A percentile compares a stretch with the other conserved stretches of the same genome.
These are phyloP conservation scores for Moniliophthora roreri DNA, from an alignment of 1,284 basidiomycete species.

Conservation along the genomic window DNA sequence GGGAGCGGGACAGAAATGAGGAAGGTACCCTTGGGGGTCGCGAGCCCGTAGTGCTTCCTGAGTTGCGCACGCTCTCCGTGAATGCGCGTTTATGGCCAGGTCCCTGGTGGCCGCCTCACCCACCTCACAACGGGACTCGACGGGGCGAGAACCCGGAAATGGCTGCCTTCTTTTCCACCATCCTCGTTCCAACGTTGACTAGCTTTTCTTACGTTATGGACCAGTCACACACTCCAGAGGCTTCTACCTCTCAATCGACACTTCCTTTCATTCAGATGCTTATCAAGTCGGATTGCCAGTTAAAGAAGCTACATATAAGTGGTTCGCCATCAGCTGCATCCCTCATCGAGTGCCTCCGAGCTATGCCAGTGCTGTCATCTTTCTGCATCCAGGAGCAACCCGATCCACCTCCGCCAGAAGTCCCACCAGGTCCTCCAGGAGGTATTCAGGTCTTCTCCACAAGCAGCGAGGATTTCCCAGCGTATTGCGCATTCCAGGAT, in stretches of 20 bases:
- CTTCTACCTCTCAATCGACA: too few relatives aligned
- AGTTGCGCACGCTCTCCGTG: too few relatives aligned
- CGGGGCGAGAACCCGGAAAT: too few relatives aligned
- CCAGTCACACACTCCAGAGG: too few relatives aligned
- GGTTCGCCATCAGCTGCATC: background rate
- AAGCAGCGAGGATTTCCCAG: background rate
- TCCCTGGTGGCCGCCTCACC: background rate
- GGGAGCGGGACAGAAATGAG: too few relatives aligned
- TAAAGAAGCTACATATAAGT: constrained; percentile 9
- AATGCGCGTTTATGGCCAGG: too few relatives aligned
- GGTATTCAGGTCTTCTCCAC: too few relatives aligned
- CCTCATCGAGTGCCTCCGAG: constrained; percentile 5
- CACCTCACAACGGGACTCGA: background rate
- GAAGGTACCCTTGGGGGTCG: too few relatives aligned
- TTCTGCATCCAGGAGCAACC: background rate
- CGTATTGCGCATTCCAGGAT: constrained; percentile 3
- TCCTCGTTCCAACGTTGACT: background rate
- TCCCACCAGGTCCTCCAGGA: background rate
- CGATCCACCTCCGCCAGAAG: background rate
- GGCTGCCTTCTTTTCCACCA: background rate
- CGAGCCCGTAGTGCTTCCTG: too few relatives aligned
- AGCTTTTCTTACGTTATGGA: background rate
- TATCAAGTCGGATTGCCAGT: constrained; percentile 1
- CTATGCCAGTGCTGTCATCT: background rate
- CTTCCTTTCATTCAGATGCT: constrained; percentile 8